A percentile compares a stretch with the other conserved stretches of the same genome.
phyloP scores from a whole-genome alignment of 371 early-diverging fungal genomes.

The Rozella allomycis region DNA sequence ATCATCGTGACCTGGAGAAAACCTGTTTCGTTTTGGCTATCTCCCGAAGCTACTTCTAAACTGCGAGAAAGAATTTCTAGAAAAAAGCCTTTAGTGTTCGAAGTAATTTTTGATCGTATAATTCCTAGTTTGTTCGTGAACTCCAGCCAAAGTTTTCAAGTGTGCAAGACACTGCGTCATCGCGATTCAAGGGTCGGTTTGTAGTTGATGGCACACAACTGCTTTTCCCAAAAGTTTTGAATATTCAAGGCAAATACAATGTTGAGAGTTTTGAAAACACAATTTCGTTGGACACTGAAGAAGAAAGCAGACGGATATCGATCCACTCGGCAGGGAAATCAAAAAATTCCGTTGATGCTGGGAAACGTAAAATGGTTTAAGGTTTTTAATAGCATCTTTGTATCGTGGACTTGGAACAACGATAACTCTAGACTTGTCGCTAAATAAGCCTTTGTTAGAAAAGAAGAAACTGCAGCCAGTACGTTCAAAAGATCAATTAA shows the following conservation, averaged over 20 bases:
- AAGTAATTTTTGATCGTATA: conserved; percentile 5
- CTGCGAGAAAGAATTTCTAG: conserved; percentile 13
- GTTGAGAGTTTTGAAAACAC: conserved; percentile 10
- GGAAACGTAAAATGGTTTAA: no score
- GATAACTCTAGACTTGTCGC: conserved; percentile 10
- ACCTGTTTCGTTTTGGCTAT: conserved; percentile 12
- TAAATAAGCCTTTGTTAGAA: conserved; percentile 19
- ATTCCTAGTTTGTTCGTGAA: conserved; percentile 11
- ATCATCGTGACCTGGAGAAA: conserved; percentile 7
- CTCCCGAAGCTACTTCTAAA: conserved; percentile 12
- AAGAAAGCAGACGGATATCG: no score
- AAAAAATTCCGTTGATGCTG: no score
- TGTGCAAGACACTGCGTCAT: conserved; percentile 10
- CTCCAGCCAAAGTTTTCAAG: conserved; percentile 14
- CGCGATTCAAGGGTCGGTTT: conserved; percentile 13
- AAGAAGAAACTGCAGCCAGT: conserved; percentile 26
- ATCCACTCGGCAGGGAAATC: no score
- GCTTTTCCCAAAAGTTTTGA: conserved; percentile 18
- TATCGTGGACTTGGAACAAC: conserved; percentile 13
- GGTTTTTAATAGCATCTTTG: no score
- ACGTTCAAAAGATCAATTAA: background rate
- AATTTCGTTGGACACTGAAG: no score
- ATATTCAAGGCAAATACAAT: conserved; percentile 13
- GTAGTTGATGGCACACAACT: conserved; percentile 10
- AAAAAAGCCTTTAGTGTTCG: conserved; percentile 13